These are phyloP conservation scores for Aspergillus heteromorphus DNA, from an alignment of 495 filamentous ascomycete genomes.

Conservation along the genomic window DNA sequence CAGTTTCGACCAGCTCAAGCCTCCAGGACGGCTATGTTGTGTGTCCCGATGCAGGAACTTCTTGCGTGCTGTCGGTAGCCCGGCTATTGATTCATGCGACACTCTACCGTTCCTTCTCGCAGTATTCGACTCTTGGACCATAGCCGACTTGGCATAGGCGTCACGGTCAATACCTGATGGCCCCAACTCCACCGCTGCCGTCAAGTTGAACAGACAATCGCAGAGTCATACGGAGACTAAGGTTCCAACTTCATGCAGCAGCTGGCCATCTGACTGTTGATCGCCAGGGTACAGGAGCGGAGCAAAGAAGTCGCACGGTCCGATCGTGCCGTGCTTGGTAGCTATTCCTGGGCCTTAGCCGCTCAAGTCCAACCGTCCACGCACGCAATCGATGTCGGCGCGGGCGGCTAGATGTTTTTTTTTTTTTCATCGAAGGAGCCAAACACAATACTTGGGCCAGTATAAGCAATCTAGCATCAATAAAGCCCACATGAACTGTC, in stretches of 20 bases:
- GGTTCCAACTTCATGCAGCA: background rate
- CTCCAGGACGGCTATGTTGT: background rate
- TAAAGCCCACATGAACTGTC: background rate
- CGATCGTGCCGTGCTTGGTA: background rate
- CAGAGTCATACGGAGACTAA: background rate
- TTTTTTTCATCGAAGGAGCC: background rate
- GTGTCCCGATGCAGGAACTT: slow-evolving; percentile 1
- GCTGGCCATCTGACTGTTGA: background rate
- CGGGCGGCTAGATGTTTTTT: background rate
- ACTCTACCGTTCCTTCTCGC: background rate
- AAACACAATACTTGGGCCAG: background rate
- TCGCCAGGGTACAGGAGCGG: background rate
- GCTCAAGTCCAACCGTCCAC: background rate
- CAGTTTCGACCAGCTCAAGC: background rate
- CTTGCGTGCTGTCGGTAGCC: background rate
- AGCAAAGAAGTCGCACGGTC: background rate
- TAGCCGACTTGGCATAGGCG: background rate
- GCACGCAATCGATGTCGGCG: background rate
- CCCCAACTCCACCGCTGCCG: background rate
- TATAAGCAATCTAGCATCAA: background rate
- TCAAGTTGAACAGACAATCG: background rate
- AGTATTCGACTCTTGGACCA: background rate
- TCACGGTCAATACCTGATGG: background rate
- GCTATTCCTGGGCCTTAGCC: background rate
- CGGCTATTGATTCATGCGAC: background rate